Conservation (phyloP, 495 filamentous ascomycete species). For the Aspergillus coremiiformis region DNA sequence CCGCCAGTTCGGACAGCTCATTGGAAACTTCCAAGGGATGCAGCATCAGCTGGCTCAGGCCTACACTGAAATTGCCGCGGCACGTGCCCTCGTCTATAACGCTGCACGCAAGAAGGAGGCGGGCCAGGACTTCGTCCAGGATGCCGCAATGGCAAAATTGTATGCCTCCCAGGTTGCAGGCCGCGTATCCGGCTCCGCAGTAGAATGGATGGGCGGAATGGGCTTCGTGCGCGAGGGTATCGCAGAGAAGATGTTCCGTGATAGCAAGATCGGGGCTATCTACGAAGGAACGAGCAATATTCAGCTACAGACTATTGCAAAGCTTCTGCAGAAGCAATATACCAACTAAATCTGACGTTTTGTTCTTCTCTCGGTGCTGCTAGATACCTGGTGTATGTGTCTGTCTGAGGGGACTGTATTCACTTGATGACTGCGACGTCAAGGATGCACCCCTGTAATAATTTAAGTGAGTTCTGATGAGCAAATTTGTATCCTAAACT, state of each 20-base stretch:
- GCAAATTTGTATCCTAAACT: constrained; percentile 4
- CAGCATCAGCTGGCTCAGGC: constrained; percentile 97
- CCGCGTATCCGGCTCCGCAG: constrained; percentile 72
- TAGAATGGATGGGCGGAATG: constrained; percentile 99
- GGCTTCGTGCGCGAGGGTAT: constrained; percentile 91
- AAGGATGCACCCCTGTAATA: neutral
- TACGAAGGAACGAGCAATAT: constrained; percentile 91
- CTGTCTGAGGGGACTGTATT: neutral
- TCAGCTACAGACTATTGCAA: constrained; percentile 89
- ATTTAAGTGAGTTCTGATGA: neutral
- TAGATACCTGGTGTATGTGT: neutral
- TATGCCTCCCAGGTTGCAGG: constrained; percentile 91
- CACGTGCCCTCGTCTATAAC: constrained; percentile 90
- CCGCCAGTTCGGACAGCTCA: constrained; percentile 87
- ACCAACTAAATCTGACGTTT: neutral
- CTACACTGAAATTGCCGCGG: constrained; percentile 86
- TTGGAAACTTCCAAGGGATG: constrained; percentile 98
- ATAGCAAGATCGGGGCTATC: constrained; percentile 98
- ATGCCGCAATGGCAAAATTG: constrained; percentile 98
- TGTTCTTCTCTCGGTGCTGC: neutral
- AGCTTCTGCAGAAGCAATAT: constrained; percentile 67
- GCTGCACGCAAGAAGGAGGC: constrained; percentile 97
- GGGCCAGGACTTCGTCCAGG: constrained; percentile 85
- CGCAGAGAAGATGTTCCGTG: constrained; percentile 96
- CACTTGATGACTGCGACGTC: neutral